Conservation (phyloP, 306 rosid species). For the Fagus sylvatica region DNA sequence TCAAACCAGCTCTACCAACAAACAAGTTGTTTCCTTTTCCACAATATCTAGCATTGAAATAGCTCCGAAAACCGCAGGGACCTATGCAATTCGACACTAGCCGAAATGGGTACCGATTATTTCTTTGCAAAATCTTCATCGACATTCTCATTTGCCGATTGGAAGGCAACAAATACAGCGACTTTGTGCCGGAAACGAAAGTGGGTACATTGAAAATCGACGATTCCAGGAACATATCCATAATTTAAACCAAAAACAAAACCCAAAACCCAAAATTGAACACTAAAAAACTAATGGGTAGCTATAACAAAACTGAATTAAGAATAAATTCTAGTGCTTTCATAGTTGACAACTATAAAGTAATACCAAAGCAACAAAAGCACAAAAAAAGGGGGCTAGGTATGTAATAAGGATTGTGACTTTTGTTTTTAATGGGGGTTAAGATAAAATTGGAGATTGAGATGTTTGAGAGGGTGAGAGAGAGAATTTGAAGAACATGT, state of each 20-base stretch:
- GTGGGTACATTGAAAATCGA: slow-evolving; percentile 26
- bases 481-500: no score
- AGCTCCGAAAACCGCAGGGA: slow-evolving; percentile 28
- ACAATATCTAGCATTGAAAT: slow-evolving; percentile 8
- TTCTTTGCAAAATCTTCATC: slow-evolving; percentile 35
- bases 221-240: slow-evolving; percentile 44
- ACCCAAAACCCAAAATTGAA: slow-evolving; percentile 24
- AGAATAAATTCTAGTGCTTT: no score
- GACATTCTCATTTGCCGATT: slow-evolving; percentile 27
- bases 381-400: no score
- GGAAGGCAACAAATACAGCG: slow-evolving; percentile 27
- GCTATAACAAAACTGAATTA: background rate
- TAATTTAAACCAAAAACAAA: background rate
- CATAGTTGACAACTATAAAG: no score
- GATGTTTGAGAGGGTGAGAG: no score
- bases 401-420: no score
- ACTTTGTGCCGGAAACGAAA: slow-evolving; percentile 24
- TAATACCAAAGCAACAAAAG: no score
- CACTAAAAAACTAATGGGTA: slow-evolving; percentile 10
- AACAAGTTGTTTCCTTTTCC: slow-evolving; percentile 6
- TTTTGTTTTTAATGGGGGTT: no score
- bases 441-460: no score
- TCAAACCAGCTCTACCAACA: slow-evolving; percentile 39
- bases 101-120: slow-evolving; percentile 27
- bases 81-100: slow-evolving; percentile 25